Evolutionary conservation across 352 stramenopile genomes (phyloP).

Genomic region (Phytophthora vignae): DNA sequence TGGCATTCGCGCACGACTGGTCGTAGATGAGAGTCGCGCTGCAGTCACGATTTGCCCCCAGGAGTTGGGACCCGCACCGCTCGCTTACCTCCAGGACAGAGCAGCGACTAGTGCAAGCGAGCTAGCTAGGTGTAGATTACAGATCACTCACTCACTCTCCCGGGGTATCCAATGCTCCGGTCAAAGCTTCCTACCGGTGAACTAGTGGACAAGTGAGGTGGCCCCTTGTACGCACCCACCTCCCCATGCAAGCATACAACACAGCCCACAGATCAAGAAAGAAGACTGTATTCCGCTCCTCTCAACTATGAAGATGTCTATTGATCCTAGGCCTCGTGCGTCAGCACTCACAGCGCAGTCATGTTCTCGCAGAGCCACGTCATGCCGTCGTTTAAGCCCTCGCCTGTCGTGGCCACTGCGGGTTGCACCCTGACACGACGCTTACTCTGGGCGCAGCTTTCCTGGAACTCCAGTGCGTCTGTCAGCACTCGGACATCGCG

Average conservation of each 20-base stretch:
- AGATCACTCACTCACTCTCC: constrained; percentile 1
- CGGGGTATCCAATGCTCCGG: constrained; percentile 8
- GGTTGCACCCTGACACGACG: constrained; percentile 72
- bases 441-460: constrained; percentile 53
- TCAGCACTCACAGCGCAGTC: constrained; percentile 49
- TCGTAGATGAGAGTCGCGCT: constrained; percentile 38
- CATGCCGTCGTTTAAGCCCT: constrained; percentile 77
- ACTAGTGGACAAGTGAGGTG: constrained; percentile 11
- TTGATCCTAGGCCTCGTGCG: constrained; percentile 11
- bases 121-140: constrained; percentile 31
- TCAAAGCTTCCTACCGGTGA: constrained; percentile 14
- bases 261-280: constrained; percentile 28
- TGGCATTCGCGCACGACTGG: constrained; percentile 92
- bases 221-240: not conserved
- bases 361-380: constrained; percentile 86
- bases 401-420: constrained; percentile 78
- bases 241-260: constrained; percentile 16
- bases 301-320: constrained; percentile 24
- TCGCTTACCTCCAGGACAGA: constrained; percentile 28
- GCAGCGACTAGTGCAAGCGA: constrained; percentile 32
- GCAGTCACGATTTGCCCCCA: constrained; percentile 11
- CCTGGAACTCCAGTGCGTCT: constrained; percentile 56
- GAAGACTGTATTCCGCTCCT: constrained; percentile 38
- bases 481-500: constrained; percentile 63
- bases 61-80: constrained; percentile 16